Base-by-base conservation (phyloP, 1,284 basidiomycete species). In the Pisolithus thermaeus region DNA sequence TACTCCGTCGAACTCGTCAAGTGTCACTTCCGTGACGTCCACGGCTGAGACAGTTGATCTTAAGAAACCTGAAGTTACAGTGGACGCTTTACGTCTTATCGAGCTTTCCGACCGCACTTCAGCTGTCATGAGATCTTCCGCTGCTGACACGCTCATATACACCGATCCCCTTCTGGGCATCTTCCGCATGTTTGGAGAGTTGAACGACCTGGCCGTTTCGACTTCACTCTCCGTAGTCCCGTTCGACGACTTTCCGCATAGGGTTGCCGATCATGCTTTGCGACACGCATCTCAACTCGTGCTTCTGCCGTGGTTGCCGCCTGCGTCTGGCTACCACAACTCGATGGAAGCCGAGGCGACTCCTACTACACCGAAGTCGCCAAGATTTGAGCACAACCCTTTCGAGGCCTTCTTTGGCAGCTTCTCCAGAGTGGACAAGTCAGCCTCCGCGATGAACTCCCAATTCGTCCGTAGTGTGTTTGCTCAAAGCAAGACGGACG, bases 381-480 rank as follows among this genome's bases (percentile, higher is more conserved):
- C 14, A 55, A 49, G 43, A 41, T 28, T 35, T 1, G 45, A 46
- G 3, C 62, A 66, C 41, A 80, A 79, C 58, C 81, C 81, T 9
- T 82, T 87, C 60, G 83, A 86, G 49, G 74, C 74, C 6, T 65
- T 87, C 47, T 83, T 85, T 56, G 60, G 65, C 50, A 62, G 56
- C 53, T 49, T 61, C 65, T 72, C 52, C 36, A 28, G 12, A 32
- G 37, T 49, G 35, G 75, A 78, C 58, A 73, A 75, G 52, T 75
- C 75, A 2, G 70, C 71, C 45, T 75, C 80, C 1, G 72, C 78
- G 11, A 74, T 84, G 11, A 87, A 90, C 64, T 84, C 87, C 1
- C 83, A 90, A 54, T 90, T 92, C 60, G 81, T 96, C 49, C 80
- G 93, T 32, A 79, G 79, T 42, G 81, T 94, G 14, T 95, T 95